Conservation (phyloP, 306 rosid genomes). For the Spatholobus suberectus region DNA sequence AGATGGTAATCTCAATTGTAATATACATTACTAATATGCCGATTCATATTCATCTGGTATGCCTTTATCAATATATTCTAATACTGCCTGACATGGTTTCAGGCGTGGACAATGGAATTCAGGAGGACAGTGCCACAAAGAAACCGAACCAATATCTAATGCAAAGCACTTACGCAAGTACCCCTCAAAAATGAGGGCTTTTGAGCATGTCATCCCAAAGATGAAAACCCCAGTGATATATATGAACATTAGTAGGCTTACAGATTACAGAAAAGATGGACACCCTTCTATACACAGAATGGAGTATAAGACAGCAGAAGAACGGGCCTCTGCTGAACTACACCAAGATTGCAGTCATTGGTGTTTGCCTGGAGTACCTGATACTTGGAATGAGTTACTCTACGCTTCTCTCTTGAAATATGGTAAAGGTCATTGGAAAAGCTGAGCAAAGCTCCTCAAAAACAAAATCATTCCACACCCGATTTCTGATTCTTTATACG, state of each 20-base stretch:
- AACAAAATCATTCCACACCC: background rate
- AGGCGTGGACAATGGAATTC: conserved; percentile 99
- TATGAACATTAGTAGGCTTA: conserved; percentile 85
- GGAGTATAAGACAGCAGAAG: conserved; percentile 54
- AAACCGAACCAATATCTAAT: conserved; percentile 77
- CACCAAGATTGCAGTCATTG: conserved; percentile 76
- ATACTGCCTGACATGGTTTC: conserved; percentile 45
- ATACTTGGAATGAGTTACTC: conserved; percentile 60
- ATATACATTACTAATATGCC: background rate
- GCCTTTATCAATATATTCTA: background rate
- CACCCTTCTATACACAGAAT: conserved; percentile 84
- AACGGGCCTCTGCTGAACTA: conserved; percentile 37
- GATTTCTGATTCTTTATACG: background rate
- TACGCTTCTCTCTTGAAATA: conserved; percentile 52
- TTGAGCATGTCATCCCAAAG: conserved; percentile 65
- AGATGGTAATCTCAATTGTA: background rate
- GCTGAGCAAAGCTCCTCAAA: conserved; percentile 27
- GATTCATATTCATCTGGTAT: background rate
- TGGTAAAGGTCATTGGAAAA: conserved; percentile 53
- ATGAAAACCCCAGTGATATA: conserved; percentile 77
- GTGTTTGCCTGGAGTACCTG: conserved; percentile 77
- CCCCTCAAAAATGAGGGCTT: conserved; percentile 85
- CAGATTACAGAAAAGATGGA: conserved; percentile 89
- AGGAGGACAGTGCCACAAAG: conserved; percentile 89
- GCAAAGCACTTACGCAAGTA: conserved; percentile 58